These are phyloP conservation scores for Rhizoclosmatium sp. DNA, from an alignment of 192 early-diverging fungal species.

Conservation along the genomic window DNA sequence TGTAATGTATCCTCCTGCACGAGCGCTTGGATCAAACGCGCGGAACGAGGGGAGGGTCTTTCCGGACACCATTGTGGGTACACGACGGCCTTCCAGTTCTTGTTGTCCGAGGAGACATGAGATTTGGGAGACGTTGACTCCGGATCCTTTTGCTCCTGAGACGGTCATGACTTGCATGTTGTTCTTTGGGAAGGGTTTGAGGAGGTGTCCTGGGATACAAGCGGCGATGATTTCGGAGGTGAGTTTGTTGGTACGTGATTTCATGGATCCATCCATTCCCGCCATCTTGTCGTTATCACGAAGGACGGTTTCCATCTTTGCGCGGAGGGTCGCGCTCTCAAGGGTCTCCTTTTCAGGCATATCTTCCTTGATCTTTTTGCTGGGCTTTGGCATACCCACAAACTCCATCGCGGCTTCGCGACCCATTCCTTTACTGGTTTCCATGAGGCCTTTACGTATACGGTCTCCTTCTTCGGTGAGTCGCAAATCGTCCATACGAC, in stretches of 20 bases:
- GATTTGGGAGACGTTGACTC: constrained; percentile 96
- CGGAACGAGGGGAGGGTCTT: constrained; percentile 95
- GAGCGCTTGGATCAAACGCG: constrained; percentile 87
- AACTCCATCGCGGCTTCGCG: constrained; percentile 76
- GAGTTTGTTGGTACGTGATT: constrained; percentile 80
- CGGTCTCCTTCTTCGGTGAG: constrained; percentile 84
- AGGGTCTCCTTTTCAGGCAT: constrained; percentile 44
- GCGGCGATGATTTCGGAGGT: constrained; percentile 79
- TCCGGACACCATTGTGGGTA: constrained; percentile 97
- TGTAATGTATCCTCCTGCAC: constrained; percentile 94
- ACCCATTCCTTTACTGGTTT: constrained; percentile 68
- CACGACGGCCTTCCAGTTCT: constrained; percentile 95
- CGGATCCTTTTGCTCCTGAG: constrained; percentile 97
- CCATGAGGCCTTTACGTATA: constrained; percentile 76
- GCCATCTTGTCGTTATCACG: constrained; percentile 85
- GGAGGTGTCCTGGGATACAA: constrained; percentile 76
- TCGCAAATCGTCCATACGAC: constrained; percentile 98
- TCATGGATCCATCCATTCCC: constrained; percentile 89
- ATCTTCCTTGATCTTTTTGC: constrained; percentile 45
- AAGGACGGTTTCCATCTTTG: constrained; percentile 81
- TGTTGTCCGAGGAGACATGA: constrained; percentile 97
- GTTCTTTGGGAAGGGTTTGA: constrained; percentile 90
- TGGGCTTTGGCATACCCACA: constrained; percentile 60
- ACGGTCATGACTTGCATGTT: constrained; percentile 99
- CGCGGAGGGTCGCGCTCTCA: constrained; percentile 31